These are phyloP conservation scores for Chondrus crispus DNA, from an alignment of 23 red algal species.

Conservation along the genomic window DNA sequence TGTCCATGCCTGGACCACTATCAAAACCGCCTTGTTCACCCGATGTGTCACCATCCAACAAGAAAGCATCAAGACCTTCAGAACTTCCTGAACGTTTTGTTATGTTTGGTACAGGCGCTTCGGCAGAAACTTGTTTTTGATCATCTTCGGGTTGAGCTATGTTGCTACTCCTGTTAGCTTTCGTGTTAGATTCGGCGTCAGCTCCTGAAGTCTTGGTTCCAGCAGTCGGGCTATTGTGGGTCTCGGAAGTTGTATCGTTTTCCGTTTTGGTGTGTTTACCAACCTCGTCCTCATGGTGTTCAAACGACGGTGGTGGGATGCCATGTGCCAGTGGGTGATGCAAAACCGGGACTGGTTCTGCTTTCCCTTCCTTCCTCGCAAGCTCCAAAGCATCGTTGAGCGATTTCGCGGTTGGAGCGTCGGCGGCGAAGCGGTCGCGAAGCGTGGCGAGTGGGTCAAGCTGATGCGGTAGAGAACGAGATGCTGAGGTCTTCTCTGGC, in stretches of 20 bases:
- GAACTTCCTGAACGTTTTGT: background rate
- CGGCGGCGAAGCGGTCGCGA: background rate
- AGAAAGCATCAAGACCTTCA: constrained; percentile 25
- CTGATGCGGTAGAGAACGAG: too few relatives aligned
- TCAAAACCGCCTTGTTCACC: background rate
- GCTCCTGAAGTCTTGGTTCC: background rate
- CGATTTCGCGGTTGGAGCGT: constrained; percentile 45
- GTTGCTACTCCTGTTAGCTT: too few relatives aligned
- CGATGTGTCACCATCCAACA: background rate
- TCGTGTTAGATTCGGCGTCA: too few relatives aligned
- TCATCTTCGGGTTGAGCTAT: too few relatives aligned
- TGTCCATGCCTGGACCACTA: constrained; percentile 10
- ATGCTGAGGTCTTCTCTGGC: too few relatives aligned
- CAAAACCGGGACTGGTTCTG: constrained; percentile 9
- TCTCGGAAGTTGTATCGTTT: background rate
- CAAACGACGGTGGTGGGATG: background rate
- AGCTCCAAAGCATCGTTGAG: constrained; percentile 25
- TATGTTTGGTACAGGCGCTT: too few relatives aligned
- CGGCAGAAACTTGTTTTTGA: too few relatives aligned
- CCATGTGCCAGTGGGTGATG: constrained; percentile 19
- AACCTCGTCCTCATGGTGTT: background rate
- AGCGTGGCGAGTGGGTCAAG: background rate
- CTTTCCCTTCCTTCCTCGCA: background rate
- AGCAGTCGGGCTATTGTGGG: background rate
- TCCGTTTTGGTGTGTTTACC: background rate